phyloP scores from a whole-genome alignment of 1,284 basidiomycete species.

The Puccinia coronata region DNA sequence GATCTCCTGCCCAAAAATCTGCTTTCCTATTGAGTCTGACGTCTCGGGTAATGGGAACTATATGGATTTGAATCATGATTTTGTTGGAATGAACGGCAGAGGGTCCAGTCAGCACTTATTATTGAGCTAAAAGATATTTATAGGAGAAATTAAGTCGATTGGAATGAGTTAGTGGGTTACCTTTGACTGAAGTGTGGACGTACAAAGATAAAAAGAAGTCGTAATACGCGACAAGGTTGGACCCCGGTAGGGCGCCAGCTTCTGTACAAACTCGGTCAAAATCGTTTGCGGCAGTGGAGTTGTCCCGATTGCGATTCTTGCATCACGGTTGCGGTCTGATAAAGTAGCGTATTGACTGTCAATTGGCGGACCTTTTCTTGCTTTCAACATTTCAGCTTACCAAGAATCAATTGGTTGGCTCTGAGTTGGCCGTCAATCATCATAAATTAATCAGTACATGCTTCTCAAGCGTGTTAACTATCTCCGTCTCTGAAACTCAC shows the following conservation, averaged over 20 bases:
- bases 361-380: not conserved
- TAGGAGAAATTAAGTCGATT: not conserved
- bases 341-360: not conserved
- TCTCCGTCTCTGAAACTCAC: not conserved
- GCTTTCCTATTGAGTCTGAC: not conserved
- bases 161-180: not conserved
- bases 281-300: slow-evolving; percentile 10
- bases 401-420: slow-evolving; percentile 9
- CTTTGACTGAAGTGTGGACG: slow-evolving; percentile 34
- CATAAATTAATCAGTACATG: too few relatives aligned
- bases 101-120: too few relatives aligned
- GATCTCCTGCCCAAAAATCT: slow-evolving; percentile 15
- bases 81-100: too few relatives aligned
- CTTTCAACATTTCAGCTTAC: not conserved
- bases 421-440: not conserved
- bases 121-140: too few relatives aligned
- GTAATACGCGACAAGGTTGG: not conserved
- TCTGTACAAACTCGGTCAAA: slow-evolving; percentile 39
- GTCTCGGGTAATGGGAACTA: slow-evolving; percentile 41
- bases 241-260: slow-evolving; percentile 20
- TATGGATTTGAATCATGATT: too few relatives aligned
- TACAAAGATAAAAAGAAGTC: slow-evolving; percentile 39
- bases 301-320: slow-evolving; percentile 35
- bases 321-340: slow-evolving; percentile 36
- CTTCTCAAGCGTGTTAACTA: too few relatives aligned